phyloP scores from a whole-genome alignment of 805 yeast species.

The Myxozyma sirexii region DNA sequence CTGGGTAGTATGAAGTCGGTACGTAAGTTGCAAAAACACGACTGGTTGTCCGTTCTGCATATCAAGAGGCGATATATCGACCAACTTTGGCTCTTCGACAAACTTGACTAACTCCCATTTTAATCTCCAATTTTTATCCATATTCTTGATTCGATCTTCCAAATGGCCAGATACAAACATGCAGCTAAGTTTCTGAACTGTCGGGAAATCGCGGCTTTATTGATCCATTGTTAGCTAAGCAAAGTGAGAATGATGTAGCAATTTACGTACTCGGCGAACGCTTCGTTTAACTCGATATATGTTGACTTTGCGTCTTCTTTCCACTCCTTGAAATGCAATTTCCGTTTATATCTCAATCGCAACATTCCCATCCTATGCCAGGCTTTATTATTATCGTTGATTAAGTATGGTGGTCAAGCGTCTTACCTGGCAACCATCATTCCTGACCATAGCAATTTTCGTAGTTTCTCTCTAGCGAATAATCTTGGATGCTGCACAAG shows the following conservation, averaged over 20 bases:
- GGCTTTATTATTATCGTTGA: too few relatives aligned
- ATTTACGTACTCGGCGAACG: slow-evolving; percentile 28
- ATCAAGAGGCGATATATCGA: slow-evolving; percentile 19
- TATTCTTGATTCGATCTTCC: slow-evolving; percentile 20
- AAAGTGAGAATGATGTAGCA: background rate
- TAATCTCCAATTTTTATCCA: slow-evolving; percentile 25
- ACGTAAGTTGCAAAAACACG: slow-evolving; percentile 20
- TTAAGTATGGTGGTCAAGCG: background rate
- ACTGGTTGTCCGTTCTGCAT: slow-evolving; percentile 19
- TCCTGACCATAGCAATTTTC: slow-evolving; percentile 6
- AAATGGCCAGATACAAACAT: slow-evolving; percentile 25
- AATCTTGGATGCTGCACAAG: slow-evolving; percentile 11
- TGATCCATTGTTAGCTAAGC: background rate
- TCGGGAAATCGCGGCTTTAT: slow-evolving; percentile 2
- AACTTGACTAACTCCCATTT: slow-evolving; percentile 19
- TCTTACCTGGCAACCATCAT: slow-evolving; percentile 7
- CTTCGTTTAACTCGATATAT: slow-evolving; percentile 20
- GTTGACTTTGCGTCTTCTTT: slow-evolving; percentile 6
- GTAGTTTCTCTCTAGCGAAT: background rate
- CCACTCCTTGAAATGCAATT: slow-evolving; percentile 15
- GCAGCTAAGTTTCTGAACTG: slow-evolving; percentile 10
- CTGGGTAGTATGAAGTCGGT: slow-evolving; percentile 24
- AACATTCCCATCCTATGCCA: slow-evolving; percentile 4
- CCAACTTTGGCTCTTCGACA: slow-evolving; percentile 14
- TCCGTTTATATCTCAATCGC: slow-evolving; percentile 12